A percentile compares a stretch with the other conserved stretches of the same genome.
phyloP scores from a whole-genome alignment of 176 grass and related monocot species.

The Leersia perrieri region DNA sequence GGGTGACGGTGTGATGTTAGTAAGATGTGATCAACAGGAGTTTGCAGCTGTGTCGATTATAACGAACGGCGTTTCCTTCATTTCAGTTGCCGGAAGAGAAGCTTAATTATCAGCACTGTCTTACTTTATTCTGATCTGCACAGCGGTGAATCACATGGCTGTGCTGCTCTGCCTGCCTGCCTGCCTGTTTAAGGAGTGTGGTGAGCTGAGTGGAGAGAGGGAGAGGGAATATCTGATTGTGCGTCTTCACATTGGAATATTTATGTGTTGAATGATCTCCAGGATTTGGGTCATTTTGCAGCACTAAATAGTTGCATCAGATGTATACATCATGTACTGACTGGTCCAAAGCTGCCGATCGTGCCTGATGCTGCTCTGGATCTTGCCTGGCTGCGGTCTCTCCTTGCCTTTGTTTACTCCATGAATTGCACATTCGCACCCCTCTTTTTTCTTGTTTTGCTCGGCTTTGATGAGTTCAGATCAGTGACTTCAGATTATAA shows the following conservation, averaged over 20 bases:
- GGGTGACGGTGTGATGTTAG: too few species aligned
- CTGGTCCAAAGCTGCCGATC: not conserved
- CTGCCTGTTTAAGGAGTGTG: not conserved
- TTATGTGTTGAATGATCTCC: constrained; percentile 3
- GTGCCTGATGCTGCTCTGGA: constrained; percentile 11
- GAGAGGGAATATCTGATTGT: constrained; percentile 2
- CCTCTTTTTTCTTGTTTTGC: too few species aligned
- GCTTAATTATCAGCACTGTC: not conserved
- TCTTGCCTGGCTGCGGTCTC: not conserved
- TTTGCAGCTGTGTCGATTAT: not conserved
- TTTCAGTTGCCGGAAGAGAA: not conserved
- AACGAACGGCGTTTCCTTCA: not conserved
- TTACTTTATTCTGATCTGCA: not conserved
- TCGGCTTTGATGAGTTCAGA: not conserved
- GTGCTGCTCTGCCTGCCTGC: not conserved
- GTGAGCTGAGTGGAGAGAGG: not conserved
- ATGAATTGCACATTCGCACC: too few species aligned
- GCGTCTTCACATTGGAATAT: not conserved
- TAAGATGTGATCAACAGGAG: not conserved
- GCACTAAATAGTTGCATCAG: not conserved
- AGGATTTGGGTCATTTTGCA: constrained; percentile 24
- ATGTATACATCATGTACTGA: too few species aligned
- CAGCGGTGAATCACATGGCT: constrained; percentile 11
- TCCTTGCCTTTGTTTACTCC: not conserved
- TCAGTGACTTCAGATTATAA: not conserved